A percentile compares a stretch with the other conserved stretches of the same genome.
phyloP scores from a whole-genome alignment of 768 basidiomycete species.

The Phlebiopsis gigantea region DNA sequence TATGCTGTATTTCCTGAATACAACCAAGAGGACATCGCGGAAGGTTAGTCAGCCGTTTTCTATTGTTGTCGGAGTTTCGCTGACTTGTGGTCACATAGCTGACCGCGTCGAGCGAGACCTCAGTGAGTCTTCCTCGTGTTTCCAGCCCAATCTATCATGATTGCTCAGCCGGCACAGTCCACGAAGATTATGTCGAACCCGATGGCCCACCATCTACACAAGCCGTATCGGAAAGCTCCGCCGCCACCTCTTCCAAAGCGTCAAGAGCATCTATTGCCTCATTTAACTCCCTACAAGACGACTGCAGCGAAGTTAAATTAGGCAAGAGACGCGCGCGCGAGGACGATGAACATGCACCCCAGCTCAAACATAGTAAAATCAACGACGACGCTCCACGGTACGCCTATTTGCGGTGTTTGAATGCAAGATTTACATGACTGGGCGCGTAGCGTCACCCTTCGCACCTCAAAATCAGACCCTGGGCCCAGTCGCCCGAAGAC shows the following conservation, averaged over 20 bases:
- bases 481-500: neutral
- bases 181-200: neutral
- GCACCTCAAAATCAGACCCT: neutral
- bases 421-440: neutral
- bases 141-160: neutral
- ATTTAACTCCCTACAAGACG: neutral
- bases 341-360: neutral
- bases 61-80: neutral
- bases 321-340: neutral
- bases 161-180: too few relatives aligned
- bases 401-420: neutral
- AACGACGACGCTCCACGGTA: neutral
- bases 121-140: neutral
- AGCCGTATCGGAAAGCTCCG: neutral
- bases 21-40: neutral
- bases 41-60: neutral
- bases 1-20: neutral
- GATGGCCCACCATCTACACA: conserved; percentile 1
- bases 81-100: neutral
- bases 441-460: neutral
- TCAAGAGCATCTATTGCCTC: neutral
- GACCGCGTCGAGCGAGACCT: neutral
- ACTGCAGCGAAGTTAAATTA: neutral
- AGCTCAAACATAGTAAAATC: neutral
- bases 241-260: neutral